Conservation (phyloP, 192 early-diverging fungal genomes). For the Rhizoclosmatium sp. region DNA sequence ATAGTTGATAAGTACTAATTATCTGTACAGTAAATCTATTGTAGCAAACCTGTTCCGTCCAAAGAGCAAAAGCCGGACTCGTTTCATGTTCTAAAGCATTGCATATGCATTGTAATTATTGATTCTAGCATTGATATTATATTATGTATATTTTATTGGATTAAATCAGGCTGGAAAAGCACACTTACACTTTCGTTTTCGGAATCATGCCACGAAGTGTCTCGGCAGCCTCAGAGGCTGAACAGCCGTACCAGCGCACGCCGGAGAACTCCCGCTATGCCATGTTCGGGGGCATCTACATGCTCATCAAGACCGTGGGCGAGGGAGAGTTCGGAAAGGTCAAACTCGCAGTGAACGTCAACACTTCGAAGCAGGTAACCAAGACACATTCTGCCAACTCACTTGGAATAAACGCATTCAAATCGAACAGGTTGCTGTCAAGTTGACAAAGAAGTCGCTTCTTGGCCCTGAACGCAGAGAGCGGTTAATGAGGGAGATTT, state of each 20-base stretch:
- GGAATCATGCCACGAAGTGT: too few species aligned
- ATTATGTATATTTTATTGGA: too few species aligned
- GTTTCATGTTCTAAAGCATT: too few species aligned
- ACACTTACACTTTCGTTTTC: too few species aligned
- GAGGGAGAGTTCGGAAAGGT: constrained; percentile 69
- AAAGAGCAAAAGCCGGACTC: too few species aligned
- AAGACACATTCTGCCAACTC: background rate
- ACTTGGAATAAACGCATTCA: background rate
- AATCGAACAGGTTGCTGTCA: constrained; percentile 81
- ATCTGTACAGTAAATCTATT: too few species aligned
- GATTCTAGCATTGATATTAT: too few species aligned
- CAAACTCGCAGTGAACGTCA: constrained; percentile 55
- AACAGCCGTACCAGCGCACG: background rate
- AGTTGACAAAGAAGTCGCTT: constrained; percentile 92
- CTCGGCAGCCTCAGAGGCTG: background rate
- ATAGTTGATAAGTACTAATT: too few species aligned
- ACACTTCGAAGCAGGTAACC: constrained; percentile 46
- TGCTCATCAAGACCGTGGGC: constrained; percentile 53
- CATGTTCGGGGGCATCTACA: constrained; percentile 29
- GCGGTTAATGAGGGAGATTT: constrained; percentile 95
- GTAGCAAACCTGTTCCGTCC: too few species aligned
- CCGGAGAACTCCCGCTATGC: constrained; percentile 11
- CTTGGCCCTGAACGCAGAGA: constrained; percentile 82
- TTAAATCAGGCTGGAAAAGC: too few species aligned
- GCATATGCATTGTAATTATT: too few species aligned